Base-by-base conservation (phyloP, 2,329 filamentous ascomycete genomes). In the Exutisphaerella laricina region DNA sequence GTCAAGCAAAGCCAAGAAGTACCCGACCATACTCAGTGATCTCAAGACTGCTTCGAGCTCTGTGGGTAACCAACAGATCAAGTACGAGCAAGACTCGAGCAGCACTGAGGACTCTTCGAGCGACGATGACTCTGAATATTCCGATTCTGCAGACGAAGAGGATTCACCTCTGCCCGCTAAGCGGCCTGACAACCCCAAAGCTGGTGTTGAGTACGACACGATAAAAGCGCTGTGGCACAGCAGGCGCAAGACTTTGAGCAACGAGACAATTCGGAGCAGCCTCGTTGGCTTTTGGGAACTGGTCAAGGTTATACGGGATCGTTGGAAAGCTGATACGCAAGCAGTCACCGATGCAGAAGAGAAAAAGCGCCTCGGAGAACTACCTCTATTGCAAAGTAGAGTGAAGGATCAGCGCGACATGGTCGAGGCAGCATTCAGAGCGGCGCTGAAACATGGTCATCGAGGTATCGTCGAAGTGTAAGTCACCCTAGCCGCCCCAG, bases 141-240 rank as follows among this genome's bases (percentile, higher is more conserved):
- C 74, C 1, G 67, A 74, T 40, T 75, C 78, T 41, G 66, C 67
- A 14, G 69, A 73, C 10, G 68, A 72, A 23, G 75, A 80, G 46
- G 64, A 68, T 12, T 77, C 74, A 12, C 79, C 79, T 16, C 60
- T 80, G 5, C 74, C 78, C 8, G 53, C 66, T 14, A 64, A 65
- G 43, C 69, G 77, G 18, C 74, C 78, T 7, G 68, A 65, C 26
- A 73, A 76, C 33, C 69, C 73, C 4, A 63, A 58, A 39, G 72
- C 67, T 53, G 75, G 70, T 31, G 70, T 72, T 10, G 68, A 71
- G 41, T 82, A 80, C 60, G 77, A 81, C 56, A 70, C 75, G 7
- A 72, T 80, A 43, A 77, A 77, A 58, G 76, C 77, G 21, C 71
- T 80, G 8, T 82, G 79, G 78, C 72, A 69, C 36, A 72, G 74